These are phyloP conservation scores for Starmerella riodocensis DNA, from an alignment of 805 yeast species.

Conservation along the genomic window DNA sequence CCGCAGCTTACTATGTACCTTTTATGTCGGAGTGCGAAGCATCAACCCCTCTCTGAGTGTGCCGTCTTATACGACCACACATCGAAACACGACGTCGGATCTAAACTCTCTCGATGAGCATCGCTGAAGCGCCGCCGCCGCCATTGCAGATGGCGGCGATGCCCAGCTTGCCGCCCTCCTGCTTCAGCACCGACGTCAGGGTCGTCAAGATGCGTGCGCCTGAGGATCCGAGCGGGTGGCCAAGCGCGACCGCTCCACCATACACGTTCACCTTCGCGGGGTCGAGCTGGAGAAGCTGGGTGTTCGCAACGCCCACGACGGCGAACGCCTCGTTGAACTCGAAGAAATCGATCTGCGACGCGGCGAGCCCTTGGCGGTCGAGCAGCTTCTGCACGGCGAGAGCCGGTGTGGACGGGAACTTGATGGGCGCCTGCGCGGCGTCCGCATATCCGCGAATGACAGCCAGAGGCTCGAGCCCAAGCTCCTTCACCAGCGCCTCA, in stretches of 20 bases:
- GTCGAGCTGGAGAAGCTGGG: constrained; percentile 49
- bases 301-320: constrained; percentile 87
- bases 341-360: constrained; percentile 67
- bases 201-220: constrained; percentile 93
- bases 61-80: too few species aligned
- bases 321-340: constrained; percentile 98
- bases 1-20: too few species aligned
- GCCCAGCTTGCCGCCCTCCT: constrained; percentile 81
- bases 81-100: too few species aligned
- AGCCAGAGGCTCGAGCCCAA: constrained; percentile 78
- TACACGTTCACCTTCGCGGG: constrained; percentile 67
- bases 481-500: constrained; percentile 67
- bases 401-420: constrained; percentile 92
- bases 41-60: too few species aligned
- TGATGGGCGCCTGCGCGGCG: constrained; percentile 88
- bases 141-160: constrained; percentile 97
- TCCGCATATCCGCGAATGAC: constrained; percentile 92
- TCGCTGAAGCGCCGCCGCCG: constrained; percentile 97
- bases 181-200: constrained; percentile 59
- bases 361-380: constrained; percentile 34
- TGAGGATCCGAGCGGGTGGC: constrained; percentile 92
- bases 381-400: constrained; percentile 92
- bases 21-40: too few species aligned
- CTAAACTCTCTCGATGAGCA: constrained; percentile 63
- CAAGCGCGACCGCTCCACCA: constrained; percentile 95